A percentile compares a stretch with the other conserved stretches of the same genome.
These are phyloP conservation scores for Trichoderma polysporum DNA, from an alignment of 2,329 filamentous ascomycete species.

Conservation along the genomic window DNA sequence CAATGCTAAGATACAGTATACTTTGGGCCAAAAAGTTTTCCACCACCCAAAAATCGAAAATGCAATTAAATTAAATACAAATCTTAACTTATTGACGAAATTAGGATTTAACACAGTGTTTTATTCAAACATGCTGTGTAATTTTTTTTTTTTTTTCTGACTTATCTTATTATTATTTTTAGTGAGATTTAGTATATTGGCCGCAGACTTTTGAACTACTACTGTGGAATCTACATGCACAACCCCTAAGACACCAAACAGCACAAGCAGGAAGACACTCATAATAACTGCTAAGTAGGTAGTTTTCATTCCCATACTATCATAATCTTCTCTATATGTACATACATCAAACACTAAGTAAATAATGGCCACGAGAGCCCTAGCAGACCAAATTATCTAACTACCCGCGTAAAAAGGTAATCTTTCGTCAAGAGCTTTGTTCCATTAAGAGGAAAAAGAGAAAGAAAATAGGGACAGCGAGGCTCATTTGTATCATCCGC, in stretches of 20 bases:
- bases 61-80: too few species aligned
- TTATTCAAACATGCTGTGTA: too few species aligned
- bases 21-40: too few species aligned
- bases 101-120: too few species aligned
- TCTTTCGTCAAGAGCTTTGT: not conserved
- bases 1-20: too few species aligned
- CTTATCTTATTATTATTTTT: too few species aligned
- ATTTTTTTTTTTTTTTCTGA: too few species aligned
- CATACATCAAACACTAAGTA: not conserved
- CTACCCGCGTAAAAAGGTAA: not conserved
- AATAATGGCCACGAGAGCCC: not conserved
- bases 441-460: not conserved
- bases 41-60: too few species aligned
- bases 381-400: not conserved
- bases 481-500: not conserved
- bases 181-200: too few species aligned
- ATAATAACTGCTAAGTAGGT: not conserved
- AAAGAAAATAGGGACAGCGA: not conserved
- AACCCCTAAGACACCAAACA: not conserved
- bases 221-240: not conserved
- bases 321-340: constrained; percentile 12
- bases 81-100: too few species aligned
- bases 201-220: too few species aligned
- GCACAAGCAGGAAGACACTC: not conserved
- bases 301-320: constrained; percentile 2